Evolutionary conservation across 352 stramenopile genomes (phyloP).

Genomic region (Phytophthora megakarya): DNA sequence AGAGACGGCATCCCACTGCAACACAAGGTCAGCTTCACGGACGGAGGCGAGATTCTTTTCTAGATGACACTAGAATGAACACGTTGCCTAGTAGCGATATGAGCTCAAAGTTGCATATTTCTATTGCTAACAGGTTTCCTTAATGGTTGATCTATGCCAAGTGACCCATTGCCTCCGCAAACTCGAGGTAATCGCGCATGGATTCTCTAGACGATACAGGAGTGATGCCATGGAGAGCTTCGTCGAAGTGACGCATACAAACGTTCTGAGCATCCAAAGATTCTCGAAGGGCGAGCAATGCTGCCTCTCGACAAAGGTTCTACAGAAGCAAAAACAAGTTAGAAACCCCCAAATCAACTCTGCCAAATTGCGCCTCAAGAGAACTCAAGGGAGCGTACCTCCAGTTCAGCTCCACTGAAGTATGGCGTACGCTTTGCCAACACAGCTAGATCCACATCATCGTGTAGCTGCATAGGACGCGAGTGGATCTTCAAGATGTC

Average conservation of each 20-base stretch:
- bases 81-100: not conserved
- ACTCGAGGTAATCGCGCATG: slow-evolving; percentile 62
- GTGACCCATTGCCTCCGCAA: slow-evolving; percentile 64
- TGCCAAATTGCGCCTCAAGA: too few relatives aligned
- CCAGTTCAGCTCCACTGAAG: slow-evolving; percentile 89
- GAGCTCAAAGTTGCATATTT: slow-evolving; percentile 9
- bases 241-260: slow-evolving; percentile 62
- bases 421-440: slow-evolving; percentile 59
- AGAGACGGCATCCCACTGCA: slow-evolving; percentile 62
- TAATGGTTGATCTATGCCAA: slow-evolving; percentile 30
- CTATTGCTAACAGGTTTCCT: slow-evolving; percentile 8
- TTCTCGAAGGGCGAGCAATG: slow-evolving; percentile 72
- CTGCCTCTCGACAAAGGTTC: slow-evolving; percentile 88
- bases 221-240: slow-evolving; percentile 49
- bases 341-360: not conserved
- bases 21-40: slow-evolving; percentile 79
- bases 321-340: slow-evolving; percentile 32
- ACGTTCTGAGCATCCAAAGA: slow-evolving; percentile 62
- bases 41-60: slow-evolving; percentile 75
- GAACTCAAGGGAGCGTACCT: slow-evolving; percentile 48
- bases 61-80: slow-evolving; percentile 7
- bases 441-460: slow-evolving; percentile 63
- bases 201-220: slow-evolving; percentile 64
- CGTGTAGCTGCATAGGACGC: slow-evolving; percentile 56
- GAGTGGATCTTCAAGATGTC: slow-evolving; percentile 85